Conservation (phyloP, 179 eudicot species). For the Spinacia oleracea region DNA sequence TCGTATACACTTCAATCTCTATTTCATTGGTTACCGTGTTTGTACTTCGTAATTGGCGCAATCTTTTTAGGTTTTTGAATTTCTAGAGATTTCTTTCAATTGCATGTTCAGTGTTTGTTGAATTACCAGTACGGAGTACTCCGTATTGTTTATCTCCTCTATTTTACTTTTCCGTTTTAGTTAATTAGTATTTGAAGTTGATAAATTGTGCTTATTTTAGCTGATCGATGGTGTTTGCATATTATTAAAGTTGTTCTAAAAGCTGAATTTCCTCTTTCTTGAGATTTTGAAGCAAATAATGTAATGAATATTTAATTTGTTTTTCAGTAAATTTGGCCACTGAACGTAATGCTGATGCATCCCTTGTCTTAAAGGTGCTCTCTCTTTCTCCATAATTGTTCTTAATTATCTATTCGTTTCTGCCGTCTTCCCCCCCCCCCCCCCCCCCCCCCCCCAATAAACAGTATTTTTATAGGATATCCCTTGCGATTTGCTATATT, state of each 20-base stretch:
- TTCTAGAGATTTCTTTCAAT: not conserved
- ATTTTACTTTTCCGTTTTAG: not conserved
- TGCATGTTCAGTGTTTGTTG: not conserved
- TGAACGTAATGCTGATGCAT: conserved; percentile 20
- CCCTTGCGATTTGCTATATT: too few relatives aligned
- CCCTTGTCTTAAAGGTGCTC: conserved; percentile 36
- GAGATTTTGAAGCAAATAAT: not conserved
- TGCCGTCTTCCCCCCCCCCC: too few relatives aligned
- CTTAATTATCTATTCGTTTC: not conserved
- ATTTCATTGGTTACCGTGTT: too few relatives aligned
- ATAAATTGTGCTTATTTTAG: not conserved
- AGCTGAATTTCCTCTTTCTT: not conserved
- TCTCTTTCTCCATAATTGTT: not conserved
- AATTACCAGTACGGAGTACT: too few relatives aligned
- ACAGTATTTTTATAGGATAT: too few relatives aligned
- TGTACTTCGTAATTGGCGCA: too few relatives aligned
- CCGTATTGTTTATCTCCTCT: not conserved
- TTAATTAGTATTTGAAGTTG: not conserved
- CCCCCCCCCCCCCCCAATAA: too few relatives aligned
- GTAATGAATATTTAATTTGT: not conserved
- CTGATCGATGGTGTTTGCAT: not conserved
- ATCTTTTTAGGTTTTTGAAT: not conserved
- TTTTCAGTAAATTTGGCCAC: conserved; percentile 28
- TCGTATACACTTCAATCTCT: not conserved
- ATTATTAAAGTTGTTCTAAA: not conserved